Conservation (phyloP, 345 rosid species). For the Dimocarpus longan region DNA sequence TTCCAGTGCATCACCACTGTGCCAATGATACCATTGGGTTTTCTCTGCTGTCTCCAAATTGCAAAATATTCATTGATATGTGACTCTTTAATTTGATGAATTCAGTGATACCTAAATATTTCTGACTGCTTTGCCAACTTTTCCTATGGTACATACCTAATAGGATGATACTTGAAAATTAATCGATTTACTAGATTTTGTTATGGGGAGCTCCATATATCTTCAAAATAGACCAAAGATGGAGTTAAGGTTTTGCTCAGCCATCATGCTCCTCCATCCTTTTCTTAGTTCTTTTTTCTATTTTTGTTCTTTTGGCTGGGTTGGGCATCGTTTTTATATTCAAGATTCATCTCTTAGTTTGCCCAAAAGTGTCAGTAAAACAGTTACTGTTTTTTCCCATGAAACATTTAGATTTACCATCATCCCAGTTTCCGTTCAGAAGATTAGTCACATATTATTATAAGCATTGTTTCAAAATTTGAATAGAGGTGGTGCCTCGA, state of each 20-base stretch:
- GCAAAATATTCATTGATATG: no score
- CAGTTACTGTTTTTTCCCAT: background rate
- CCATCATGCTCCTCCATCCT: background rate
- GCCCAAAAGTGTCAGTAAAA: background rate
- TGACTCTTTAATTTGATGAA: background rate
- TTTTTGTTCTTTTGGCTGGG: background rate
- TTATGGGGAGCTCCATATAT: background rate
- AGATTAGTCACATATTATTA: background rate
- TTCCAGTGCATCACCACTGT: background rate
- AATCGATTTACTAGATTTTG: background rate
- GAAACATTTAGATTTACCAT: background rate
- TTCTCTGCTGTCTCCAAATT: background rate
- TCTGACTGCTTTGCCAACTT: background rate
- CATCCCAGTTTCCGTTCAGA: background rate
- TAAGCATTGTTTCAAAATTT: no score
- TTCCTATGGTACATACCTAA: background rate
- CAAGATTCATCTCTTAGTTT: background rate
- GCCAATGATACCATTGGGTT: background rate
- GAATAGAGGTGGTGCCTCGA: no score
- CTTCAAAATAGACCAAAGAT: background rate
- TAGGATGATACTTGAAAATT: background rate
- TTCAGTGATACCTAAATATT: background rate
- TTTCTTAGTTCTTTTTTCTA: background rate
- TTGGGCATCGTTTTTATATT: no score
- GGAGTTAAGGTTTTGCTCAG: background rate